A percentile compares a stretch with the other conserved stretches of the same genome.
Evolutionary conservation across 2,329 filamentous ascomycete genomes (phyloP).

Genomic region (Ampelomyces quisqualis): DNA sequence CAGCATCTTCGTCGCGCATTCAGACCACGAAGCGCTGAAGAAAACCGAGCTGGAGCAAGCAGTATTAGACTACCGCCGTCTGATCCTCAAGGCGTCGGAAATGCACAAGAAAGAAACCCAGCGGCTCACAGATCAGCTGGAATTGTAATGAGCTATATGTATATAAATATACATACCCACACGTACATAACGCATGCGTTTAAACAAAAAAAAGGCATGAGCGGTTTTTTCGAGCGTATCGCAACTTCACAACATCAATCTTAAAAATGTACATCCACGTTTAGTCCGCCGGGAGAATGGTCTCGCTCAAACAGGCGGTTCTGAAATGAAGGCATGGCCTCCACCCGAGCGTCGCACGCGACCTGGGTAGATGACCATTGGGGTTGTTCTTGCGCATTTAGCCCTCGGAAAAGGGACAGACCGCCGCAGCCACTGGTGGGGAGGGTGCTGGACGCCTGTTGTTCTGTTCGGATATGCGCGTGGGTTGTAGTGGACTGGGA

Average conservation of each 20-base stretch:
- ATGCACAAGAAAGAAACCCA: slow-evolving; percentile 22
- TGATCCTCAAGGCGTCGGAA: slow-evolving; percentile 37
- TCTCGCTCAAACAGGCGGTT: slow-evolving; percentile 37
- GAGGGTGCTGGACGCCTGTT: slow-evolving; percentile 24
- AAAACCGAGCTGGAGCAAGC: slow-evolving; percentile 74
- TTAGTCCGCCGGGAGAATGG: slow-evolving; percentile 40
- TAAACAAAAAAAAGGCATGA: too few relatives aligned
- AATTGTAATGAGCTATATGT: slow-evolving; percentile 21
- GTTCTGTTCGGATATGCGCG: slow-evolving; percentile 36
- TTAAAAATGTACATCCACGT: slow-evolving; percentile 33
- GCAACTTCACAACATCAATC: too few relatives aligned
- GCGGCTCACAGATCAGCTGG: slow-evolving; percentile 11
- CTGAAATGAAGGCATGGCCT: slow-evolving; percentile 25
- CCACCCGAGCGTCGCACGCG: slow-evolving; percentile 13
- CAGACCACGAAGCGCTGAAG: slow-evolving; percentile 75
- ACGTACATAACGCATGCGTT: too few relatives aligned
- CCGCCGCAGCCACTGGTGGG: slow-evolving; percentile 24
- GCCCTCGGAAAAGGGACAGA: slow-evolving; percentile 15
- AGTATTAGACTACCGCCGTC: slow-evolving; percentile 72
- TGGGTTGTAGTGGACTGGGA: slow-evolving; percentile 6
- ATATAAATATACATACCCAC: too few relatives aligned
- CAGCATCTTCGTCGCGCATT: slow-evolving; percentile 83
- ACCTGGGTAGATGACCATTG: slow-evolving; percentile 12
- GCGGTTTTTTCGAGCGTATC: too few relatives aligned
- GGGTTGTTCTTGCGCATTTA: slow-evolving; percentile 31